Base-by-base conservation (phyloP, 108 stramenopile species). In the Fistulifera pelliculosa region DNA sequence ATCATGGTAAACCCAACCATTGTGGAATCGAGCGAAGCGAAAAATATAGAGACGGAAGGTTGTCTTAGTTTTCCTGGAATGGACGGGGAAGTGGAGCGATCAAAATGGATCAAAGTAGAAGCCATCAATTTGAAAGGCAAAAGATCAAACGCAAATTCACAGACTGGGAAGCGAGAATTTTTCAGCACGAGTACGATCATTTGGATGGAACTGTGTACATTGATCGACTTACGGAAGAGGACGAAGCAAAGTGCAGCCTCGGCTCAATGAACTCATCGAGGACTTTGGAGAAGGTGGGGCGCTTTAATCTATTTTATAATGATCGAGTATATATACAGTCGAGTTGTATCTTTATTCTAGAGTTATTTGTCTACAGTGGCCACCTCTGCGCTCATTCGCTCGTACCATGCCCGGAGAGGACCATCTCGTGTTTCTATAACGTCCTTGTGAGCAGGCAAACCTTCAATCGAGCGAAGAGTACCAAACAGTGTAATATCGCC, bases 161-260 rank as follows among this genome's bases (percentile, higher is more conserved):
- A 19, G 76, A 68, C 55, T 85, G 83, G 79, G 82, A 79, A 40
- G 90, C 94, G 28, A 64, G 90, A 26, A 94, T 98, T 51, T 96
- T 98, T 60, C 94, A 96, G 73, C 97, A 98, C 59, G 97, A 98
- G 68, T 98, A 95, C 57, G 97, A 98, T 72, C 97, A 98, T 73
- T 69, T 98, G 44, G 94, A 96, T 62, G 92, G 87, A 10, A 57
- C 60, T 0, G 83, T 87, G 21, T 89, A 87, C 63, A 71, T 85
- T 48, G 91, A 93, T 71, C 62, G 87, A 61, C 59, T 93, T 43
- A 39, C 68, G 15, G 73, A 82, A 24, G 77, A 93, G 42, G 61
- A 14, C 60, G 71, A 52, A 59, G 56, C 39, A 58, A 73, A 28
- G 79, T 87, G 0, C 73, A 85, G 55, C 76, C 74, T 25, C 47